Conservation (phyloP, 345 rosid species). For the Eucalyptus caleyi region DNA sequence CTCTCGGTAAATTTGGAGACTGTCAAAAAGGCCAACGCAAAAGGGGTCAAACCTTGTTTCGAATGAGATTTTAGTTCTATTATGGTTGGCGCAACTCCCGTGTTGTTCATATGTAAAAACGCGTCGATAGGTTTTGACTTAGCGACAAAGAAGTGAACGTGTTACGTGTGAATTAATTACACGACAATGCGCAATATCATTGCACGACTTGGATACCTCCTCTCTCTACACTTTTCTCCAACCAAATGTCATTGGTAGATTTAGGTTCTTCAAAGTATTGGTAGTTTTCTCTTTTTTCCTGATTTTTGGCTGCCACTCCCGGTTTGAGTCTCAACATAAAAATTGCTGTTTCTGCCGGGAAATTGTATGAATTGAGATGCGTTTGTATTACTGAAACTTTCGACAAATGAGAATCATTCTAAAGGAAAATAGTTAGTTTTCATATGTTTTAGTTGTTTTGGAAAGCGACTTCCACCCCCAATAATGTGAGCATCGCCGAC, state of each 20-base stretch:
- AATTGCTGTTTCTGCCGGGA: background rate
- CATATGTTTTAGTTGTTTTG: background rate
- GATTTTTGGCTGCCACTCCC: background rate
- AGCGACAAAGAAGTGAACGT: background rate
- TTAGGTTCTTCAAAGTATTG: background rate
- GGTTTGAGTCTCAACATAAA: background rate
- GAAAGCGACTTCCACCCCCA: background rate
- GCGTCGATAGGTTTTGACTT: background rate
- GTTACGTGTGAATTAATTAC: background rate
- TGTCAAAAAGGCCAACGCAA: background rate
- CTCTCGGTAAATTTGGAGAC: background rate
- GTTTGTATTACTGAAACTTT: background rate
- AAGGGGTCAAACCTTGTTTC: background rate
- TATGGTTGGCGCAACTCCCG: background rate
- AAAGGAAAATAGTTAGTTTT: background rate
- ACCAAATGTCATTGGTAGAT: background rate
- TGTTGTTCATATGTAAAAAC: background rate
- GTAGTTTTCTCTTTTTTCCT: background rate
- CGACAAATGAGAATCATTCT: background rate
- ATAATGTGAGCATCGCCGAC: background rate
- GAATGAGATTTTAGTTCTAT: background rate
- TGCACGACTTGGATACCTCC: background rate
- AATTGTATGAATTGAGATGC: background rate
- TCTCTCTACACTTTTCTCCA: background rate
- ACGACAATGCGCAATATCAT: background rate